phyloP scores from a whole-genome alignment of 1,284 basidiomycete genomes.

The Rhodotorula sp. region DNA sequence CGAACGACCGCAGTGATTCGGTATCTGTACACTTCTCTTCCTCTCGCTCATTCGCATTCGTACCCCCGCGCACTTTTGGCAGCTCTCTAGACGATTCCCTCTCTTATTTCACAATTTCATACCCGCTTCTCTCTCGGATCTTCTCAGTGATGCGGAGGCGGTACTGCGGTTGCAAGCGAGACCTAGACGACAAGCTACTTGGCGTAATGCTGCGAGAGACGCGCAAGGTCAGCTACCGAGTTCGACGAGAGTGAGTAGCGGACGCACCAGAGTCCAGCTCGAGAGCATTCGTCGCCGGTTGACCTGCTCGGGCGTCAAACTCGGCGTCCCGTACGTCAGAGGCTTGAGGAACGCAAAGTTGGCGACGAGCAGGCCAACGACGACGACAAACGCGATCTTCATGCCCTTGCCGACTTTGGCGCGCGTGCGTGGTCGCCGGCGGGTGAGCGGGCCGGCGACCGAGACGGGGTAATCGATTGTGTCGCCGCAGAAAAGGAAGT shows the following conservation, averaged over 20 bases:
- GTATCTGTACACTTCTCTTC: not conserved
- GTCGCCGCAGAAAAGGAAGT: conserved; percentile 80
- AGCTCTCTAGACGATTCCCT: too few species aligned
- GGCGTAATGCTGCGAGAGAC: not conserved
- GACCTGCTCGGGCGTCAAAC: conserved; percentile 50
- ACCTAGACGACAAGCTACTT: not conserved
- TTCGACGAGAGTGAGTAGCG: too few species aligned
- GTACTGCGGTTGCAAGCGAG: too few species aligned
- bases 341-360: conserved; percentile 77
- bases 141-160: too few species aligned
- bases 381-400: conserved; percentile 53
- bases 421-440: conserved; percentile 61
- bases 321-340: conserved; percentile 85
- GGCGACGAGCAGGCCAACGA: conserved; percentile 60
- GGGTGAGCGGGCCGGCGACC: conserved; percentile 59
- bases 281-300: conserved; percentile 42
- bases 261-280: conserved; percentile 44
- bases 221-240: not conserved
- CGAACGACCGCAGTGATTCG: conserved; percentile 52
- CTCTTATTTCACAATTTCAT: too few species aligned
- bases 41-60: too few species aligned
- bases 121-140: too few species aligned
- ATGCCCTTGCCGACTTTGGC: conserved; percentile 72
- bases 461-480: conserved; percentile 92
- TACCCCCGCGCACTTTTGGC: too few species aligned